A percentile compares a stretch with the other conserved stretches of the same genome.
Evolutionary conservation across 768 basidiomycete species (phyloP).

Genomic region (Porphyrellus cyaneotinctus): DNA sequence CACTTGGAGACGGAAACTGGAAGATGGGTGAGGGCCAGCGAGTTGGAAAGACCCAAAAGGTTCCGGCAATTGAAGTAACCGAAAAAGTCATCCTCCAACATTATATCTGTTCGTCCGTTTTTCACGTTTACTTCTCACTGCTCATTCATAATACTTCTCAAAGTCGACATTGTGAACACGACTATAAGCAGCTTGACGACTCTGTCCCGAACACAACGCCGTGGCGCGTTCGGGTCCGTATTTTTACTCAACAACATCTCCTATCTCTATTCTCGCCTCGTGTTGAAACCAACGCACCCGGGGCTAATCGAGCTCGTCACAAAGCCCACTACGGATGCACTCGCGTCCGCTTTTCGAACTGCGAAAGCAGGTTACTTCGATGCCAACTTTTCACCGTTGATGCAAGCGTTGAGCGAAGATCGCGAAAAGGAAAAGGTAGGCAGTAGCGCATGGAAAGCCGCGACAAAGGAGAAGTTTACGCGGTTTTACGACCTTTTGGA

Average conservation of each 20-base stretch:
- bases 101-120: conserved; percentile 55
- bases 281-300: conserved; percentile 48
- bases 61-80: conserved; percentile 43
- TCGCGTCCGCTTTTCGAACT: conserved; percentile 70
- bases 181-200: conserved; percentile 56
- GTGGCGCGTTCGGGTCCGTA: conserved; percentile 66
- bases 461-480: conserved; percentile 78
- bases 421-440: conserved; percentile 43
- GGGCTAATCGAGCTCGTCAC: conserved; percentile 51
- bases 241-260: conserved; percentile 80
- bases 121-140: background rate
- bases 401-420: conserved; percentile 57
- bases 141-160: background rate
- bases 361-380: conserved; percentile 85
- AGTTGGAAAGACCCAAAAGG: conserved; percentile 47
- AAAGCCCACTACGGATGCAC: conserved; percentile 53
- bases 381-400: conserved; percentile 72
- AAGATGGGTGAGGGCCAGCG: conserved; percentile 83
- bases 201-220: conserved; percentile 56
- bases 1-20: conserved; percentile 87
- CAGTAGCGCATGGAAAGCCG: conserved; percentile 44
- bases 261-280: conserved; percentile 58
- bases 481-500: conserved; percentile 79
- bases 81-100: conserved; percentile 66
- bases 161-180: conserved; percentile 75